Evolutionary conservation across 805 yeast species (phyloP).

Genomic region (Tetrapisispora namnaoensis): DNA sequence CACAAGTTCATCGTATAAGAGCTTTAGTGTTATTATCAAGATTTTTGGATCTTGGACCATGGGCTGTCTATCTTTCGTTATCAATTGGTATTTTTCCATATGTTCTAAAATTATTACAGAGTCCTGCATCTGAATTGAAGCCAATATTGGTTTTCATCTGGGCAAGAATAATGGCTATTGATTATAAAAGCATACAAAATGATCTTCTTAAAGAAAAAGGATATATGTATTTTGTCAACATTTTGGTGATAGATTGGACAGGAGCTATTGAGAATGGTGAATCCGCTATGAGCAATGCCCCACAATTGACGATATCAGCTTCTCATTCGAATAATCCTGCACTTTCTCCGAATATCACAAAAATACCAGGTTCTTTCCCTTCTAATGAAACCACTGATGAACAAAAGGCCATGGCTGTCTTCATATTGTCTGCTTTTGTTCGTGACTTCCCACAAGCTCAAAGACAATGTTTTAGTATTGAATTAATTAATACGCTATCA

Average conservation of each 20-base stretch:
- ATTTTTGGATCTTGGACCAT: slow-evolving; percentile 89
- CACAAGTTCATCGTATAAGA: slow-evolving; percentile 87
- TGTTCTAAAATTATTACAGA: slow-evolving; percentile 77
- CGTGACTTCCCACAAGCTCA: slow-evolving; percentile 75
- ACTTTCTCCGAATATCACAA: not conserved
- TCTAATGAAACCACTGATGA: slow-evolving; percentile 46
- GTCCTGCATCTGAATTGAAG: slow-evolving; percentile 90
- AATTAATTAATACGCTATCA: slow-evolving; percentile 57
- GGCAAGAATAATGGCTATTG: slow-evolving; percentile 97
- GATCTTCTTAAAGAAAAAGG: slow-evolving; percentile 90
- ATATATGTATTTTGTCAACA: slow-evolving; percentile 73
- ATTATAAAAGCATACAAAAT: slow-evolving; percentile 78
- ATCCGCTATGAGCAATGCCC: slow-evolving; percentile 10
- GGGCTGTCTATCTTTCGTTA: slow-evolving; percentile 90
- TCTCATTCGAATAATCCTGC: slow-evolving; percentile 1
- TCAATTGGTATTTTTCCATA: slow-evolving; percentile 96
- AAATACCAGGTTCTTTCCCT: slow-evolving; percentile 5
- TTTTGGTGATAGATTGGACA: slow-evolving; percentile 43
- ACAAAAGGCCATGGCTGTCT: slow-evolving; percentile 93
- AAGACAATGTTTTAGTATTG: slow-evolving; percentile 64
- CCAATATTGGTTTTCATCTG: slow-evolving; percentile 93
- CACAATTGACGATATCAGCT: slow-evolving; percentile 18
- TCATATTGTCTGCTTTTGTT: slow-evolving; percentile 76
- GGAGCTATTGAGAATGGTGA: slow-evolving; percentile 9
- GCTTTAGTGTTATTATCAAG: slow-evolving; percentile 77